Conservation (phyloP, 306 rosid species). For the Cucumis melo region DNA sequence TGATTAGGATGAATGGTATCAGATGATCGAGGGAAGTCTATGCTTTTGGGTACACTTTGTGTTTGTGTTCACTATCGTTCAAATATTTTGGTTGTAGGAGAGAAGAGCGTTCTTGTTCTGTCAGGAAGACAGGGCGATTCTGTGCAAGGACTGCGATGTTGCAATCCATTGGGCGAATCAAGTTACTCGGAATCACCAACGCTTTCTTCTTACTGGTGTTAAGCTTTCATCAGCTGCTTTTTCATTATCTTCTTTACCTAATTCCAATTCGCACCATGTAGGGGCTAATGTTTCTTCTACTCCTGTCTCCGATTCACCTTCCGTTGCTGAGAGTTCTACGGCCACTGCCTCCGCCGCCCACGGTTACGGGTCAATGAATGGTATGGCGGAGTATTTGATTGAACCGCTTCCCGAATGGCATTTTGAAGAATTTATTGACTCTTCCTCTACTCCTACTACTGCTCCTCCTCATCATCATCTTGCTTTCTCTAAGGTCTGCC, state of each 20-base stretch:
- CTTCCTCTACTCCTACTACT: constrained; percentile 4
- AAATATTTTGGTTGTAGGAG: constrained; percentile 24
- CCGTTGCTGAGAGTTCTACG: constrained; percentile 12
- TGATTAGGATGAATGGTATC: no score
- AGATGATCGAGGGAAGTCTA: no score
- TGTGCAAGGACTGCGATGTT: constrained; percentile 70
- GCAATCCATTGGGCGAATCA: constrained; percentile 58
- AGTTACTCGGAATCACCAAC: constrained; percentile 51
- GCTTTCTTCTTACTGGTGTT: constrained; percentile 72
- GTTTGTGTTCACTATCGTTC: no score
- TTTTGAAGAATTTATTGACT: constrained; percentile 68
- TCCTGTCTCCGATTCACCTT: constrained; percentile 10
- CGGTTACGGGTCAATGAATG: constrained; percentile 11
- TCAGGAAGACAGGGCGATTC: constrained; percentile 72
- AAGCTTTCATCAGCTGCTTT: constrained; percentile 33
- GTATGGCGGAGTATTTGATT: constrained; percentile 69
- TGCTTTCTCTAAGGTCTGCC: constrained; percentile 46
- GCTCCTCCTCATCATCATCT: constrained; percentile 5
- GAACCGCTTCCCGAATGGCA: constrained; percentile 87
- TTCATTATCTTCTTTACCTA: not conserved
- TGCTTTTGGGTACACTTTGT: no score
- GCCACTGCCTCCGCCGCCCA: not conserved
- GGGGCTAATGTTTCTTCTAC: constrained; percentile 1
- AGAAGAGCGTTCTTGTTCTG: constrained; percentile 69
- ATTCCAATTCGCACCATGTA: not conserved